Conservation (phyloP, 768 basidiomycete genomes). For the Macrocybe gigantea region DNA sequence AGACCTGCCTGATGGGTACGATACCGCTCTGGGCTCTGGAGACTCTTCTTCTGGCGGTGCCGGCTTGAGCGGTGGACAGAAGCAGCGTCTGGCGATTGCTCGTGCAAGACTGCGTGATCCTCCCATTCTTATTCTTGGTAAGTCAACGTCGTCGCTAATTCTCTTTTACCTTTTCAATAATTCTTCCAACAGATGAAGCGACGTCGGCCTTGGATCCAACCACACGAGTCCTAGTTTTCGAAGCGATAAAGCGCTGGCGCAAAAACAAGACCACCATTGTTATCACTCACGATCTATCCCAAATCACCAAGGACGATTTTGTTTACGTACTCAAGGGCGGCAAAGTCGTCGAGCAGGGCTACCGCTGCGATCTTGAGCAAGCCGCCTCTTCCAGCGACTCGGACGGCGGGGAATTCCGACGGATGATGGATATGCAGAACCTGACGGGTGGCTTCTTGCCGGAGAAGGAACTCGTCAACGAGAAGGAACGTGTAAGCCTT, state of each 20-base stretch:
- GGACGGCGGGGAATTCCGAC: conserved; percentile 59
- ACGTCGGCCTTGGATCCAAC: conserved; percentile 83
- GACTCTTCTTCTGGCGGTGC: conserved; percentile 43
- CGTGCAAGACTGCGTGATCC: conserved; percentile 83
- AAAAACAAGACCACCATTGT: conserved; percentile 81
- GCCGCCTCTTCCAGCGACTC: conserved; percentile 13
- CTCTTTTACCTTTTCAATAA: conserved; percentile 22
- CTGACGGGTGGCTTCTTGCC: conserved; percentile 46
- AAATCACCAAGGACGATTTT: conserved; percentile 72
- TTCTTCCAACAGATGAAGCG: conserved; percentile 55
- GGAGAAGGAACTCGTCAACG: conserved; percentile 25
- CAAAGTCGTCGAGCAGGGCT: conserved; percentile 80
- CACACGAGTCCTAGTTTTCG: conserved; percentile 81
- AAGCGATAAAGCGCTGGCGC: conserved; percentile 63
- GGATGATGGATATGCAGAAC: conserved; percentile 57
- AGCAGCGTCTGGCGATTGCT: conserved; percentile 86
- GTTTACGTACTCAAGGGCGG: conserved; percentile 90
- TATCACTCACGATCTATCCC: conserved; percentile 93
- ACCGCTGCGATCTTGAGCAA: conserved; percentile 69
- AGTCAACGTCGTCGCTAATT: conserved; percentile 20
- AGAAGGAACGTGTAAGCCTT: too few relatives aligned
- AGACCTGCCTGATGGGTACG: conserved; percentile 84
- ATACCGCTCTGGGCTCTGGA: conserved; percentile 66
- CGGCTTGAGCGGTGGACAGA: conserved; percentile 85
- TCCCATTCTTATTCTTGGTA: conserved; percentile 85